Base-by-base conservation (phyloP, 2,329 filamentous ascomycete genomes). In the Aspergillus sp. region DNA sequence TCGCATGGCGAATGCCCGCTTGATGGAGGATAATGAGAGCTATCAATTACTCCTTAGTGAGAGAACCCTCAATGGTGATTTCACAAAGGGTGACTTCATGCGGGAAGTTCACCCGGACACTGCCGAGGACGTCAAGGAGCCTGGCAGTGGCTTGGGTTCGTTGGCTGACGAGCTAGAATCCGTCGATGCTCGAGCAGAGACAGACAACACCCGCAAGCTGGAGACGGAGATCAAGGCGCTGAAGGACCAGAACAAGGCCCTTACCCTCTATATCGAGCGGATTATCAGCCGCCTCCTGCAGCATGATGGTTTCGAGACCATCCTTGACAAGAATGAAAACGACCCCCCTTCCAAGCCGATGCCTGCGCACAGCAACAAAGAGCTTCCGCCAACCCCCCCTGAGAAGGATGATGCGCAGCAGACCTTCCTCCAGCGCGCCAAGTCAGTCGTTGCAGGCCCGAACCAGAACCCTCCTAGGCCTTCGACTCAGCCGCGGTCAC, bases 21-120 rank as follows among this genome's bases (percentile, higher is more conserved):
- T 99, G 64, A 95, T 97, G 90, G 95, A 99, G 78, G 95, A 99
- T 77, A 98, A 98, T 71, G 95, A 99, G 78, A 96, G 92, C 78
- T 99, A 96, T 78, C 94, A 98, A 77, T 85, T 98, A 39, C 86
- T 99, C 17, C 86, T 99, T 23, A 92, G 92, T 72, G 93, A 98
- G 77, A 94, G 92, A 82, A 98, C 95, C 1, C 84, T 99, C 60
- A 96, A 96, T 73, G 95, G 95, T 30, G 94, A 98, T 73, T 94
- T 97, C 73, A 85, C 86, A 70, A 92, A 90, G 72, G 90, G 85
- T 68, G 90, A 94, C 71, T 92, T 96, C 75, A 87, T 91, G 80
- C 89, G 82, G 58, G 76, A 81, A 56, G 71, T 74, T 47, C 76
- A 80, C 19, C 73, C 77, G 10, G 73, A 68, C 6, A 47, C 60